phyloP scores from a whole-genome alignment of 148 eudicot genomes.

The Camellia lanceoleosa region DNA sequence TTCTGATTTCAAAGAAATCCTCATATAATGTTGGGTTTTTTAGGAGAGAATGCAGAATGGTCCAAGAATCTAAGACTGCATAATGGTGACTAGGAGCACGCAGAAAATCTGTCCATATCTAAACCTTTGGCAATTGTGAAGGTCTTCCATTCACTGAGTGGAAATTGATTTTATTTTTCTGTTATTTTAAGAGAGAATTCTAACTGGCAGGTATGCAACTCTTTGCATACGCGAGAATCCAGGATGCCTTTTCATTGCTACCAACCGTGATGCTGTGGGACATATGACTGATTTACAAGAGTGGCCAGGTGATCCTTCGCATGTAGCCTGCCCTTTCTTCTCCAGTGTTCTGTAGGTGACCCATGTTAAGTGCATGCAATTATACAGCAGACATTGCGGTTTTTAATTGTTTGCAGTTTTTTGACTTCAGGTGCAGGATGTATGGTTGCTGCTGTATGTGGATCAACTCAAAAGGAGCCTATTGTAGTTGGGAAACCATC shows the following conservation, averaged over 20 bases:
- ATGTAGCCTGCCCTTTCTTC: neutral
- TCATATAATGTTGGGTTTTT: no score
- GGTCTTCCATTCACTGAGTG: neutral
- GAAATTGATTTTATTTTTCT: neutral
- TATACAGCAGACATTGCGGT: neutral
- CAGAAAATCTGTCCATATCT: neutral
- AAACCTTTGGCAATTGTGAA: neutral
- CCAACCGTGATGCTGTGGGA: conserved; percentile 87
- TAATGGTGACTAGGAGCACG: neutral
- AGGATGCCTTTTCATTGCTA: conserved; percentile 92
- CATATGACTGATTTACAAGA: conserved; percentile 92
- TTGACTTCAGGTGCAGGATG: conserved; percentile 80
- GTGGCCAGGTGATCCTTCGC: conserved; percentile 73
- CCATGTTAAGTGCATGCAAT: neutral
- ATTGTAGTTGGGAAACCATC: conserved; percentile 93
- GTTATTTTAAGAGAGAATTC: neutral
- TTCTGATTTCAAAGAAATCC: no score
- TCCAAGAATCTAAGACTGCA: neutral
- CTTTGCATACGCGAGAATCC: conserved; percentile 96
- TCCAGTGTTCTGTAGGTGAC: neutral
- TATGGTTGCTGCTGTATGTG: conserved; percentile 95
- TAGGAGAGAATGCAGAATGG: no score
- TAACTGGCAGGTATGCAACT: conserved; percentile 74
- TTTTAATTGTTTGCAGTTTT: conserved; percentile 7
- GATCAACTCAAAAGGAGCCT: conserved; percentile 81